Base-by-base conservation (phyloP, 2,329 filamentous ascomycete species). In the Cryphonectria radicalis region DNA sequence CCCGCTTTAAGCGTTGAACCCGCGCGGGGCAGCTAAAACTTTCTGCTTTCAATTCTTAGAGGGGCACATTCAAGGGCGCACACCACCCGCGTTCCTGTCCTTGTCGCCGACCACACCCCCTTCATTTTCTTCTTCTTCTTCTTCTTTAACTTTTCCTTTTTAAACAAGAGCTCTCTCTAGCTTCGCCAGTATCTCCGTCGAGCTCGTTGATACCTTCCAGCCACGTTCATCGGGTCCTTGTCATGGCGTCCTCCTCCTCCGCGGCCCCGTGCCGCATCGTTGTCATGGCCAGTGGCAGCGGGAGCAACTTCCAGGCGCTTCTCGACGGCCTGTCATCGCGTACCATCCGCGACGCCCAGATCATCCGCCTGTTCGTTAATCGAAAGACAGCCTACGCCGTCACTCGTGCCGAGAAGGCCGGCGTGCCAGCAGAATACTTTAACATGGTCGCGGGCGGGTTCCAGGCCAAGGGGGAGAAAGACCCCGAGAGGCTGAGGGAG, bases 291-390 rank as follows among this genome's bases (percentile, higher is more conserved):
- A 92, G 90, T 66, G 91, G 93, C 80, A 90, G 87, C 75, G 93
- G 93, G 76, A 90, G 91, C 55, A 95, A 95, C 79, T 89, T 95
- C 28, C 92, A 95, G 84, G 92, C 92, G 70, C 86, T 97, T 66
- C 83, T 88, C 62, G 84, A 88, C 74, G 83, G 81, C 60, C 78
- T 84, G 37, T 77, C 81, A 8, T 76, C 78, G 4, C 82, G 80
- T 3, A 74, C 75, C 43, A 84, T 88, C 32, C 77, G 79, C 8
- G 75, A 81, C 62, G 82, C 83, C 68, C 77, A 78, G 35, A 86
- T 89, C 73, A 77, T 83, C 71, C 80, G 80, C 59, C 81, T 89
- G 46, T 79, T 85, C 25, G 83, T 84, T 14, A 88, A 88, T 77
- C 80, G 85, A 46, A 81, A 80, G 73, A 85, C 80, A 25, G 86